Evolutionary conservation across 176 grass and related monocot genomes (phyloP), one percentile per base, ranked within the genome.

Genomic region (Paspalum notatum): DNA sequence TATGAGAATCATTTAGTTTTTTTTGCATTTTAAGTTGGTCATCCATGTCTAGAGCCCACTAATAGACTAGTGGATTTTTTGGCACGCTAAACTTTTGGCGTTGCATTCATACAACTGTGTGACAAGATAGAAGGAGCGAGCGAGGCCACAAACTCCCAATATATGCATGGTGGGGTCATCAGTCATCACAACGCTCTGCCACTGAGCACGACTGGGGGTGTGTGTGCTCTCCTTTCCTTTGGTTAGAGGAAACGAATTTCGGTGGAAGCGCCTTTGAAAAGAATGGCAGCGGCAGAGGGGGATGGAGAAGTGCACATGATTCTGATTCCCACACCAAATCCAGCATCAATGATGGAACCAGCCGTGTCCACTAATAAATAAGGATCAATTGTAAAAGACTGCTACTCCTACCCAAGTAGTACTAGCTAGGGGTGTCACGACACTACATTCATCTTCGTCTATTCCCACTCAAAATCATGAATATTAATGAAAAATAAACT

Each of bases 251-350:
- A 61, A 58, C 32, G 61, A 61, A 84, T 84, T 74, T 74, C 4
- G 11, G 60, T 88, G 81, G 42, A 37, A 32, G 67, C 41, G 11
- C 75, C 52, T 84, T 79, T 67, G 24, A 63, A 89, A 85, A 82
- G 78, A 77, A 77, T 9, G 72, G 72, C 41, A 77, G 21, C 6
- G 51, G n/a, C n/a, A n/a, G n/a, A n/a, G n/a, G n/a, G n/a, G n/a
- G 62, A 38, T 32, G 3, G 11, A 59, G 48, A 81, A 85, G 65
- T 66, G 71, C 20, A 54, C n/a, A 71, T 0, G 43, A 71, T 76
- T 81, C 41, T 51, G 48, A 70, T 84, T 89, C 82, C 45, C 8
- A 2, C 26, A 20, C 12, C 12, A 55, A 64, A 49, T 52, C 68
- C 56, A 46, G 47, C 16, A 49, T 56, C 68, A 72, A 55, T 32